These are phyloP conservation scores for Phytophthora brassicae DNA, from an alignment of 352 stramenopile species.

Conservation along the genomic window DNA sequence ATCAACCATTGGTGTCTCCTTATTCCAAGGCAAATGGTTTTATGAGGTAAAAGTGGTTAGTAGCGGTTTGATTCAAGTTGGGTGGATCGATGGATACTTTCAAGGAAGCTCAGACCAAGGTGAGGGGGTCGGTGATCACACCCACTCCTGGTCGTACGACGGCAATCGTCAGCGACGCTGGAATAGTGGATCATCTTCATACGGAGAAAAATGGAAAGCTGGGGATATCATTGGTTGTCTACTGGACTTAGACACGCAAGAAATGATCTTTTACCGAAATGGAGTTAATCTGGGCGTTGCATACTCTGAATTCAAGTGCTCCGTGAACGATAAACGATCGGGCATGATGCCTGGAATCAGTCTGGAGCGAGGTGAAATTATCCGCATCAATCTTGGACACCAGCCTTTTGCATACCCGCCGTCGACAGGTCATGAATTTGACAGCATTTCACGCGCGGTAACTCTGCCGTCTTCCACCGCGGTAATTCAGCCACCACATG, in stretches of 20 bases:
- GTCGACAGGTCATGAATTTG: conserved; percentile 58
- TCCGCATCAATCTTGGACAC: conserved; percentile 83
- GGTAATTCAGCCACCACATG: conserved; percentile 30
- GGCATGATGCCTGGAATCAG: conserved; percentile 88
- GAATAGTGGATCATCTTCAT: conserved; percentile 89
- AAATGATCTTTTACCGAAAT: conserved; percentile 91
- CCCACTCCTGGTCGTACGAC: conserved; percentile 93
- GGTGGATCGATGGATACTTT: conserved; percentile 92
- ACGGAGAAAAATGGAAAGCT: conserved; percentile 90
- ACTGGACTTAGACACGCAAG: conserved; percentile 73
- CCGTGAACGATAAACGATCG: conserved; percentile 43
- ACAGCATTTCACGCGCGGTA: conserved; percentile 66
- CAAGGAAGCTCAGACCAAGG: conserved; percentile 91
- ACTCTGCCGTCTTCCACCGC: conserved; percentile 41
- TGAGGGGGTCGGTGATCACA: conserved; percentile 89
- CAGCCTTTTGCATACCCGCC: conserved; percentile 78
- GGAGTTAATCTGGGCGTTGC: conserved; percentile 81
- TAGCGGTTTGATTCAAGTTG: conserved; percentile 91
- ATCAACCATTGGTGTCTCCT: conserved; percentile 67
- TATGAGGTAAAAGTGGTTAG: conserved; percentile 93
- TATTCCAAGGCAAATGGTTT: conserved; percentile 91
- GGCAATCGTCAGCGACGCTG: conserved; percentile 90
- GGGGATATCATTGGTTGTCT: conserved; percentile 92
- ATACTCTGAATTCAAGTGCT: conserved; percentile 70
- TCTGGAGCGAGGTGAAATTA: conserved; percentile 85